These are phyloP conservation scores for Lophiotrema nucula DNA, from an alignment of 495 filamentous ascomycete genomes.

Conservation along the genomic window DNA sequence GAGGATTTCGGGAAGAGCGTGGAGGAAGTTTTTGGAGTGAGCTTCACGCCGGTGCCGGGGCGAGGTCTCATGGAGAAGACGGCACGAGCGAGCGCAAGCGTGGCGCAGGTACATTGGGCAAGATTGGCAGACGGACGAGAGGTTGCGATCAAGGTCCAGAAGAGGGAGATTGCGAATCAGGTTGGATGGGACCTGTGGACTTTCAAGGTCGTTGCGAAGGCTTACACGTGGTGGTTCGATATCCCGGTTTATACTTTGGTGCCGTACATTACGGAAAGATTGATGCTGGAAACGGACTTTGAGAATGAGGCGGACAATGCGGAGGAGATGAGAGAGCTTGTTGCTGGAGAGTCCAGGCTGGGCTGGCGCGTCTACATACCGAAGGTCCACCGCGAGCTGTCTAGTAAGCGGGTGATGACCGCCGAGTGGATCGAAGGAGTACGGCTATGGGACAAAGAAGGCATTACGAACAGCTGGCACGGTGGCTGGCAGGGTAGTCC, in stretches of 20 bases:
- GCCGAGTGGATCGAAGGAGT: slow-evolving; percentile 98
- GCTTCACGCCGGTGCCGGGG: slow-evolving; percentile 63
- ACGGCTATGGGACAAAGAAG: slow-evolving; percentile 82
- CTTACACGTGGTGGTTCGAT: slow-evolving; percentile 80
- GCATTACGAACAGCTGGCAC: slow-evolving; percentile 69
- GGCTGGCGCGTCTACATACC: slow-evolving; percentile 83
- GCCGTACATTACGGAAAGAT: slow-evolving; percentile 82
- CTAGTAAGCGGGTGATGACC: slow-evolving; percentile 81
- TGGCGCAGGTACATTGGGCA: slow-evolving; percentile 97
- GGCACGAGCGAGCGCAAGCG: slow-evolving; percentile 83
- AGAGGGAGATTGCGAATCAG: slow-evolving; percentile 86
- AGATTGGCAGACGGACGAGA: slow-evolving; percentile 77
- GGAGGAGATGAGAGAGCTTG: slow-evolving; percentile 73
- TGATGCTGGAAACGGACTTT: slow-evolving; percentile 92
- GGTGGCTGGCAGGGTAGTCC: slow-evolving; percentile 75
- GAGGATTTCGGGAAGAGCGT: slow-evolving; percentile 80
- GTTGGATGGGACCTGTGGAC: slow-evolving; percentile 92
- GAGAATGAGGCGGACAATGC: slow-evolving; percentile 86
- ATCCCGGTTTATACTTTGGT: slow-evolving; percentile 84
- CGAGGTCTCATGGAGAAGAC: slow-evolving; percentile 83
- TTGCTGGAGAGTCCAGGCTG: slow-evolving; percentile 74
- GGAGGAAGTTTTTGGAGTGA: slow-evolving; percentile 87
- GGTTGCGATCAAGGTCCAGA: slow-evolving; percentile 95
- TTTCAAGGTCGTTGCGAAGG: slow-evolving; percentile 79
- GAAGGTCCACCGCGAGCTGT: slow-evolving; percentile 75